phyloP scores from a whole-genome alignment of 192 early-diverging fungal genomes.

The Phlyctochytrium bullatum region DNA sequence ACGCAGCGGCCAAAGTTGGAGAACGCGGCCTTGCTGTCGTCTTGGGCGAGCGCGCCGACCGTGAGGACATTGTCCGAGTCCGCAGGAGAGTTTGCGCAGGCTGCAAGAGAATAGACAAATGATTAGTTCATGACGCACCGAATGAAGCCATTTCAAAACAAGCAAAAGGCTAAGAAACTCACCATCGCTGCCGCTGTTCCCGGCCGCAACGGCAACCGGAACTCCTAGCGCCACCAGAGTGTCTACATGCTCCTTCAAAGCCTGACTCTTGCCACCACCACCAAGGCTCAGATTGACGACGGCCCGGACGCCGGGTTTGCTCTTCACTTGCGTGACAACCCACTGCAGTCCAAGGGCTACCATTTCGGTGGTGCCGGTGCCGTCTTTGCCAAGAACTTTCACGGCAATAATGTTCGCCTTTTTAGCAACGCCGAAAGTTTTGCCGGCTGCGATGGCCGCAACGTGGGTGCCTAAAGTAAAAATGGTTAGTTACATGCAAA shows the following conservation, averaged over 20 bases:
- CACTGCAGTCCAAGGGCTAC: slow-evolving; percentile 44
- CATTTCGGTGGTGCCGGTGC: slow-evolving; percentile 40
- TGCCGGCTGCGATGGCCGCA: slow-evolving; percentile 40
- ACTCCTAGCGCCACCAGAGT: slow-evolving; percentile 36
- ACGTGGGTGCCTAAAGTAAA: slow-evolving; percentile 67
- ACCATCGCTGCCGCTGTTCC: slow-evolving; percentile 53
- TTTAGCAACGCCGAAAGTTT: slow-evolving; percentile 57
- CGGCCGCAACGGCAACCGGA: slow-evolving; percentile 62
- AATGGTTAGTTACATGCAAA: too few relatives aligned
- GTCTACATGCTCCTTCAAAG: slow-evolving; percentile 27
- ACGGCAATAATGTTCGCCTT: slow-evolving; percentile 53
- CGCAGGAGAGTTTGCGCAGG: slow-evolving; percentile 18
- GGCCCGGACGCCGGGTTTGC: slow-evolving; percentile 9
- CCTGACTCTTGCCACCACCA: slow-evolving; percentile 51
- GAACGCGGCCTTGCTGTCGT: slow-evolving; percentile 41
- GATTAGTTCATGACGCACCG: too few relatives aligned
- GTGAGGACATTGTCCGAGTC: slow-evolving; percentile 20
- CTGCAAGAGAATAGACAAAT: background rate
- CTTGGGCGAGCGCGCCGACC: slow-evolving; percentile 22
- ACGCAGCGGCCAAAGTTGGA: slow-evolving; percentile 58
- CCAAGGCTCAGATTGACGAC: slow-evolving; percentile 64
- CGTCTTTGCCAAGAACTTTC: slow-evolving; percentile 53
- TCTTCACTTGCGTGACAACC: slow-evolving; percentile 27
- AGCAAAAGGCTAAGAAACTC: background rate
- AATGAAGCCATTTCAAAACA: too few relatives aligned